phyloP scores from a whole-genome alignment of 192 early-diverging fungal species.

The Coemansia guatemalensis region DNA sequence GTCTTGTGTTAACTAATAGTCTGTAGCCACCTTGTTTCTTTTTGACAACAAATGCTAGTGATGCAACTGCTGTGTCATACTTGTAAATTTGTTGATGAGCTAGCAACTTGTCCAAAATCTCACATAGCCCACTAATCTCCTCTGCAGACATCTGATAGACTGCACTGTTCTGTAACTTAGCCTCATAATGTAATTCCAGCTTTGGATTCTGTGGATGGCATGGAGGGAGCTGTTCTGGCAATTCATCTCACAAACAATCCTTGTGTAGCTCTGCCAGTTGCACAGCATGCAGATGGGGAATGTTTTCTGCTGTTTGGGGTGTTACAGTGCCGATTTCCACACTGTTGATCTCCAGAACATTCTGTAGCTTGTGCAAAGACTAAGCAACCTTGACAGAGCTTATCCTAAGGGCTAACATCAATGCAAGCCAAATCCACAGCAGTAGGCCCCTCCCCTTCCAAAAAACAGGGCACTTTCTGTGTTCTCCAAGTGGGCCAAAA shows the following conservation, averaged over 20 bases:
- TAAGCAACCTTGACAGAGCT: no score
- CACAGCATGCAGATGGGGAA: not conserved
- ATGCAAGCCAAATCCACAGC: no score
- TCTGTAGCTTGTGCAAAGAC: no score
- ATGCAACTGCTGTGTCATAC: not conserved
- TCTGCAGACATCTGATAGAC: slow-evolving; percentile 1
- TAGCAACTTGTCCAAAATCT: not conserved
- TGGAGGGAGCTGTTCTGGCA: no score
- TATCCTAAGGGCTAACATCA: no score
- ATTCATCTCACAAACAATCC: no score
- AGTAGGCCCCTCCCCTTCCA: no score
- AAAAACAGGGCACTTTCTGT: no score
- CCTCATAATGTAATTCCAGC: not conserved
- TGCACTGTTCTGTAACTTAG: not conserved
- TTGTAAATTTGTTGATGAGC: not conserved
- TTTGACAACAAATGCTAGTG: not conserved
- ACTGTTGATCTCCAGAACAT: no score
- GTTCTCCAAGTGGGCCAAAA: not conserved
- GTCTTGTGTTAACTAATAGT: not conserved
- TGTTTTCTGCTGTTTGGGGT: not conserved
- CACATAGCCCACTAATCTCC: not conserved
- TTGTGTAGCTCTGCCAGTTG: no score
- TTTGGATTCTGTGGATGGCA: no score
- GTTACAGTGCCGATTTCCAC: not conserved
- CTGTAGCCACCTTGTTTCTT: not conserved